phyloP scores from a whole-genome alignment of 805 yeast genomes.

The Candida sonorensis region DNA sequence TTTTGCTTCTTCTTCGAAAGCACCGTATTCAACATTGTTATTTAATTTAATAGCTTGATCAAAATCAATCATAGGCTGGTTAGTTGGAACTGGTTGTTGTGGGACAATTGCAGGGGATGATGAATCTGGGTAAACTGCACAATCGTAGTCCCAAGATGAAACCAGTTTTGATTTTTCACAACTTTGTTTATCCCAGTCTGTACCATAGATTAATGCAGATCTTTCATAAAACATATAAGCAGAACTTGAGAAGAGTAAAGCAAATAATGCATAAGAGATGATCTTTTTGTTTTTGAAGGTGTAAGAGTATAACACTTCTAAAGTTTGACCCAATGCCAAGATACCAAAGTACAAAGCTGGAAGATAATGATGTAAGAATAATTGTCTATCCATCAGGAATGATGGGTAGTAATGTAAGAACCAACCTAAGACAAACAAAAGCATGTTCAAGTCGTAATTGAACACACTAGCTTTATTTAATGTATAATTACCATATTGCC shows the following conservation, averaged over 20 bases:
- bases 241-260: conserved; percentile 41
- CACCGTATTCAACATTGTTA: background rate
- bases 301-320: conserved; percentile 25
- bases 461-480: conserved; percentile 42
- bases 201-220: conserved; percentile 72
- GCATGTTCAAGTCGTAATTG: conserved; percentile 58
- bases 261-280: conserved; percentile 39
- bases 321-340: conserved; percentile 28
- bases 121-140: conserved; percentile 44
- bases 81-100: conserved; percentile 3
- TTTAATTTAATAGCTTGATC: conserved; percentile 8
- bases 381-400: conserved; percentile 84
- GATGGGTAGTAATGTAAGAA: conserved; percentile 65
- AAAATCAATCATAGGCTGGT: no score
- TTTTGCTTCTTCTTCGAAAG: conserved; percentile 1
- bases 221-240: conserved; percentile 51
- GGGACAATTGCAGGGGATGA: conserved; percentile 4
- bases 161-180: conserved; percentile 60
- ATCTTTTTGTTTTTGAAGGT: conserved; percentile 31
- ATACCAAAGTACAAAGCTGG: conserved; percentile 79
- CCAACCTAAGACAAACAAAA: conserved; percentile 67
- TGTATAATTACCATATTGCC: conserved; percentile 48
- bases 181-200: conserved; percentile 65
- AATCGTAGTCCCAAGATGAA: conserved; percentile 82
- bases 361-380: conserved; percentile 88